Conservation (phyloP, 2,329 filamentous ascomycete species). For the Orbilia javanica region DNA sequence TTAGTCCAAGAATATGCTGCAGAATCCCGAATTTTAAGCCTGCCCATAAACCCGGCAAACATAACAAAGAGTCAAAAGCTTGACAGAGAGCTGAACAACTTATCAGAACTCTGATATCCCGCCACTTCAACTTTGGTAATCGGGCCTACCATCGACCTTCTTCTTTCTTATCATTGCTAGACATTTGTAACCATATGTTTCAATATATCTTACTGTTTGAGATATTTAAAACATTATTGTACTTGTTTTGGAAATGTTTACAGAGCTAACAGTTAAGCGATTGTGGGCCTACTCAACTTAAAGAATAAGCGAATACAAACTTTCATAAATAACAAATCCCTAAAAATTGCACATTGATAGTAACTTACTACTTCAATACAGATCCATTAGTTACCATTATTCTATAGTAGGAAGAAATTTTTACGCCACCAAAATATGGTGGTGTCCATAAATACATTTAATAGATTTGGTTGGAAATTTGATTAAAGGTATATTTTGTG, state of each 20-base stretch:
- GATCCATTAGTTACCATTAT: background rate
- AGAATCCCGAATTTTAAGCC: conserved; percentile 21
- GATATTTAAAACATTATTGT: conserved; percentile 11
- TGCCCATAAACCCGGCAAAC: conserved; percentile 12
- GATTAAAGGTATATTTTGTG: background rate
- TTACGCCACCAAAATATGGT: conserved; percentile 15
- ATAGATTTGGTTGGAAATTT: conserved; percentile 6
- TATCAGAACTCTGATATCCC: conserved; percentile 2
- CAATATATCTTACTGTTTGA: conserved; percentile 3
- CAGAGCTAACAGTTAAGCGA: background rate
- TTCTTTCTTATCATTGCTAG: background rate
- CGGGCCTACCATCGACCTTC: conserved; percentile 11
- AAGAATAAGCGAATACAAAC: background rate
- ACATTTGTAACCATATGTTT: conserved; percentile 7
- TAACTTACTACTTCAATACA: conserved; percentile 6
- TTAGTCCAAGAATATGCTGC: background rate
- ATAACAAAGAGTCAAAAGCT: conserved; percentile 16
- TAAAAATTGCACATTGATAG: background rate
- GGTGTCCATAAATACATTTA: conserved; percentile 20
- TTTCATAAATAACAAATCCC: too few relatives aligned
- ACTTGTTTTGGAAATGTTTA: conserved; percentile 15
- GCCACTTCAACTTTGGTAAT: conserved; percentile 15
- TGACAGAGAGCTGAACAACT: background rate
- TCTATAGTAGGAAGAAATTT: background rate
- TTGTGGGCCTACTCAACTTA: background rate